phyloP scores from a whole-genome alignment of 305 asterid genomes.

The Stenogyne calaminthoides region DNA sequence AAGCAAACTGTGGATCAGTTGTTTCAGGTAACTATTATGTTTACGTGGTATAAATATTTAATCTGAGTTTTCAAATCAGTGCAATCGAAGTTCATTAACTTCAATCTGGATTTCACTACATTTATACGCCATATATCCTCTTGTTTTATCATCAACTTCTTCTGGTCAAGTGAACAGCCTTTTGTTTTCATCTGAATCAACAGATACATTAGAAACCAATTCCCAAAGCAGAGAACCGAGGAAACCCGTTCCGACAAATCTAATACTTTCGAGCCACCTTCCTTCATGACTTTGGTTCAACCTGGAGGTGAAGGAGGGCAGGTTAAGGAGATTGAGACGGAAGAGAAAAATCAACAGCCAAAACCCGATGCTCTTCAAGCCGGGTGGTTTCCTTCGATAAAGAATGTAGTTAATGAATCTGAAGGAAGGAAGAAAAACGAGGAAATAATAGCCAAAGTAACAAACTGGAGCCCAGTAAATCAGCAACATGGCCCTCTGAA shows the following conservation, averaged over 20 bases:
- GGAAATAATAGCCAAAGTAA: slow-evolving; percentile 78
- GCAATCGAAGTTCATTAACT: background rate
- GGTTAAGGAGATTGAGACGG: slow-evolving; percentile 57
- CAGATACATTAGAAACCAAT: slow-evolving; percentile 44
- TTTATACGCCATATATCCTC: background rate
- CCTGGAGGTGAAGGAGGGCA: slow-evolving; percentile 32
- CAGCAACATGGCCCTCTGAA: slow-evolving; percentile 59
- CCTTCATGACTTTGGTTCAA: slow-evolving; percentile 78
- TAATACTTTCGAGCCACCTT: slow-evolving; percentile 70
- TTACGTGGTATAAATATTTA: background rate
- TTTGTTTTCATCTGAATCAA: slow-evolving; percentile 50
- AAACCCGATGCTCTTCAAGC: slow-evolving; percentile 28
- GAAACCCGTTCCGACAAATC: slow-evolving; percentile 40
- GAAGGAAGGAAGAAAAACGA: slow-evolving; percentile 89
- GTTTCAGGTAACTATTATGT: slow-evolving; percentile 60
- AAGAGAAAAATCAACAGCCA: slow-evolving; percentile 24
- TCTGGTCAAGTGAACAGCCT: slow-evolving; percentile 29
- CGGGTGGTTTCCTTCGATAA: slow-evolving; percentile 78
- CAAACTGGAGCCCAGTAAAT: slow-evolving; percentile 65
- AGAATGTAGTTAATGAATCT: slow-evolving; percentile 71
- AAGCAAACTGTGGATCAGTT: slow-evolving; percentile 78
- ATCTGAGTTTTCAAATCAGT: background rate
- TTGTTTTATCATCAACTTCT: slow-evolving; percentile 16
- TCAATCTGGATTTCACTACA: slow-evolving; percentile 1
- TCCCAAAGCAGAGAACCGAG: slow-evolving; percentile 39